These are phyloP conservation scores for Calendula officinalis DNA, from an alignment of 129 eudicot genomes.

Conservation along the genomic window DNA sequence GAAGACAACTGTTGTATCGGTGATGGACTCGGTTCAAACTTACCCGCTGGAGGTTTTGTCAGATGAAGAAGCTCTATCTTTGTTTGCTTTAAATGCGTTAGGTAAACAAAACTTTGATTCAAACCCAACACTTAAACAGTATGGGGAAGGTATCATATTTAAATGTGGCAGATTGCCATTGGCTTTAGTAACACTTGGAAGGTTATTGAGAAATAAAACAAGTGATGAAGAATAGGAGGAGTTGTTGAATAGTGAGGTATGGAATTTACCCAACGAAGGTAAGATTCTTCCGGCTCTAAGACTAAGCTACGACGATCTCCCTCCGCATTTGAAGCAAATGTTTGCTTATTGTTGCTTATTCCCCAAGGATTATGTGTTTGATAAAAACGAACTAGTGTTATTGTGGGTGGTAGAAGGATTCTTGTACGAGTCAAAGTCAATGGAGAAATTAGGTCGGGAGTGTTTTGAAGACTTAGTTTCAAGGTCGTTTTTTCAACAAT, in stretches of 20 bases:
- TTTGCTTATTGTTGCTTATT: constrained; percentile 1
- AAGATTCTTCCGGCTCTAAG: constrained; percentile 4
- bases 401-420: constrained; percentile 30
- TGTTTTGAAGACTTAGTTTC: constrained; percentile 28
- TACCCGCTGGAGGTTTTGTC: background rate
- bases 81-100: background rate
- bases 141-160: background rate
- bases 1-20: background rate
- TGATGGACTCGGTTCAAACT: background rate
- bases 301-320: constrained; percentile 9
- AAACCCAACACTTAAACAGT: background rate
- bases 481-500: constrained; percentile 33
- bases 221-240: constrained; percentile 11
- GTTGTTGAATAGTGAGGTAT: constrained; percentile 3
- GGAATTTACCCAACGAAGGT: background rate
- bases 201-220: background rate
- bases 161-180: constrained; percentile 1
- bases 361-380: background rate
- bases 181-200: constrained; percentile 1
- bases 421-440: constrained; percentile 19
- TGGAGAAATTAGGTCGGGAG: constrained; percentile 34
- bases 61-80: constrained; percentile 6
- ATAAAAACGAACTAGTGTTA: constrained; percentile 1
- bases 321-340: constrained; percentile 2
- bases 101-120: constrained; percentile 2